Evolutionary conservation across 2,329 filamentous ascomycete genomes (phyloP).

Genomic region (Fusarium bulbicola): DNA sequence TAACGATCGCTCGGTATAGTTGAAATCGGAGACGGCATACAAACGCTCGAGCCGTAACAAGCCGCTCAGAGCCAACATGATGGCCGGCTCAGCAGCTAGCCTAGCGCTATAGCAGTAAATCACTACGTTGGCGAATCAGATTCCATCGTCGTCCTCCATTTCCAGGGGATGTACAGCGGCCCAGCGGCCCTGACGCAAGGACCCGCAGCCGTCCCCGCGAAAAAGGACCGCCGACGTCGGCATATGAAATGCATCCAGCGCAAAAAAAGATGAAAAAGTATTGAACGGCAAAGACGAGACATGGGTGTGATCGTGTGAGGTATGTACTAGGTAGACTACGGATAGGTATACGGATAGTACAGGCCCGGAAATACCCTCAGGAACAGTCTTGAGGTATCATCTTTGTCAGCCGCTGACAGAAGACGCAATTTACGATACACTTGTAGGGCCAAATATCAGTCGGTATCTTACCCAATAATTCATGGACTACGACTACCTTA

Average conservation of each 20-base stretch:
- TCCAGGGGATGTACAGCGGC: conserved; percentile 6
- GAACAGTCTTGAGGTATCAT: neutral
- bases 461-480: neutral
- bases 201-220: conserved; percentile 25
- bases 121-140: conserved; percentile 18
- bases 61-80: conserved; percentile 16
- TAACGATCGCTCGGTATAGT: neutral
- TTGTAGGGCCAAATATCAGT: conserved; percentile 1
- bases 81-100: conserved; percentile 7
- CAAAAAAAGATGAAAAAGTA: conserved; percentile 19
- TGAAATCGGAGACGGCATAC: neutral
- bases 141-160: neutral
- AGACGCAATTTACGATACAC: neutral
- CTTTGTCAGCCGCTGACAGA: conserved; percentile 12
- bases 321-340: neutral
- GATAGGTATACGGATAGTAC: neutral
- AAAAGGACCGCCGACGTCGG: conserved; percentile 40
- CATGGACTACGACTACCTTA: neutral
- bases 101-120: conserved; percentile 25
- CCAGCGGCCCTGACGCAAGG: conserved; percentile 29
- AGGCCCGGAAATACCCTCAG: conserved; percentile 10
- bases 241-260: conserved; percentile 21
- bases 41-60: conserved; percentile 23
- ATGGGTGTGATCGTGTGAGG: neutral
- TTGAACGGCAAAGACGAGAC: neutral